Evolutionary conservation across 1,284 basidiomycete genomes (phyloP).

Genomic region (Exobasidium cylindrosporum): DNA sequence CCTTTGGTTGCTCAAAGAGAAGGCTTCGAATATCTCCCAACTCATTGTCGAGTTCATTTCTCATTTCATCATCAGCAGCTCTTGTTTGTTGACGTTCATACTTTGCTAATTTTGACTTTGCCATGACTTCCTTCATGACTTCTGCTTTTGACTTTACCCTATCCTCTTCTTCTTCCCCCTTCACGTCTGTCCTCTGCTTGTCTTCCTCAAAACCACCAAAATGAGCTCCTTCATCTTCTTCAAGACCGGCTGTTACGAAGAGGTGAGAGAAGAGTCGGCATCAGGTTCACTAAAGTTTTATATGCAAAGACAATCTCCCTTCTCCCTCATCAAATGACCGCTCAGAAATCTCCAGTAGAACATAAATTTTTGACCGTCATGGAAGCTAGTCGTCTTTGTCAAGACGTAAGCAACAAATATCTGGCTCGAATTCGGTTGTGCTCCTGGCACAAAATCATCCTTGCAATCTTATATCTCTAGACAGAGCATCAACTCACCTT

Average conservation of each 20-base stretch:
- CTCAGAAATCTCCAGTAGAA: constrained; percentile 56
- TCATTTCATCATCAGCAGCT: constrained; percentile 79
- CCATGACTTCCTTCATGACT: constrained; percentile 96
- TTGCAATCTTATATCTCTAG: neutral
- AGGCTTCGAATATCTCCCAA: constrained; percentile 78
- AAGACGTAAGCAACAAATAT: constrained; percentile 1
- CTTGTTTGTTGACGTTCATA: constrained; percentile 80
- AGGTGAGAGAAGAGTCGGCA: too few relatives aligned
- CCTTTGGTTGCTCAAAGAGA: constrained; percentile 56
- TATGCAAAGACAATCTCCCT: too few relatives aligned
- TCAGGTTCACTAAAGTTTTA: too few relatives aligned
- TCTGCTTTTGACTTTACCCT: constrained; percentile 70
- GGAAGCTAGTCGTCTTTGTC: neutral
- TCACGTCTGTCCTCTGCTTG: constrained; percentile 65
- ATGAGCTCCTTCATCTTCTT: constrained; percentile 65
- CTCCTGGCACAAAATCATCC: constrained; percentile 5
- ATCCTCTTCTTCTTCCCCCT: constrained; percentile 57
- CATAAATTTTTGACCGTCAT: constrained; percentile 26
- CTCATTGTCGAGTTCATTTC: constrained; percentile 83
- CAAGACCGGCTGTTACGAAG: constrained; percentile 15
- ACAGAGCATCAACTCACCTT: constrained; percentile 25
- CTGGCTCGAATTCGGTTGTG: constrained; percentile 4
- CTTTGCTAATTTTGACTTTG: constrained; percentile 82
- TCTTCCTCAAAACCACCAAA: constrained; percentile 77
- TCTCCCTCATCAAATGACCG: constrained; percentile 5